Conservation (phyloP, 768 basidiomycete genomes). For the Fistulinella prunicolor region DNA sequence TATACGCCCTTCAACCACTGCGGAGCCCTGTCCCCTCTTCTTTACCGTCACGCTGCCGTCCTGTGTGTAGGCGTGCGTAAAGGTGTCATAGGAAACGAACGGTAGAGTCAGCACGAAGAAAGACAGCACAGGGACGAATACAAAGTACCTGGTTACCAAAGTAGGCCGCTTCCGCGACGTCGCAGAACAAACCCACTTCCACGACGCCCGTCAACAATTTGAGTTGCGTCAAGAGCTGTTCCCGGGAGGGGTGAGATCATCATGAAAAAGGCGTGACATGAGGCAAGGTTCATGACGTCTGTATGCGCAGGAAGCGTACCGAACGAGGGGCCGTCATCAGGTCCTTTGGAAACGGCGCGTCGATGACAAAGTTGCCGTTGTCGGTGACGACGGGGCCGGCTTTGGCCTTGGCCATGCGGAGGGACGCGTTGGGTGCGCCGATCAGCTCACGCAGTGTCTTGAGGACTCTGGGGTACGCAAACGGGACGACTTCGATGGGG, state of each 20-base stretch:
- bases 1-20: conserved; percentile 23
- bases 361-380: conserved; percentile 97
- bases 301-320: conserved; percentile 40
- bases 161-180: conserved; percentile 93
- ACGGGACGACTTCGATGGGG: conserved; percentile 95
- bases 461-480: conserved; percentile 89
- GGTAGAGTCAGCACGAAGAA: not conserved
- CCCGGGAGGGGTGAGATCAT: not conserved
- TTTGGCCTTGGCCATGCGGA: conserved; percentile 92
- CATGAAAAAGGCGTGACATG: too few relatives aligned
- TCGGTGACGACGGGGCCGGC: conserved; percentile 97
- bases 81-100: too few relatives aligned
- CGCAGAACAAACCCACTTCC: conserved; percentile 97
- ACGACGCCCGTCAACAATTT: conserved; percentile 97
- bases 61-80: too few relatives aligned
- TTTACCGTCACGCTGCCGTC: conserved; percentile 71
- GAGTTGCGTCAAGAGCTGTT: conserved; percentile 71
- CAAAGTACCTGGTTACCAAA: conserved; percentile 78
- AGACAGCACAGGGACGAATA: too few relatives aligned
- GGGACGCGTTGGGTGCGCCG: conserved; percentile 67
- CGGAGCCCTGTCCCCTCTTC: conserved; percentile 30
- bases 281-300: too few relatives aligned
- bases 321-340: conserved; percentile 63
- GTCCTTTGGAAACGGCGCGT: conserved; percentile 81
- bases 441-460: conserved; percentile 61